Conservation (phyloP, 2,329 filamentous ascomycete genomes). For the Aspergillus pseudotamarii region DNA sequence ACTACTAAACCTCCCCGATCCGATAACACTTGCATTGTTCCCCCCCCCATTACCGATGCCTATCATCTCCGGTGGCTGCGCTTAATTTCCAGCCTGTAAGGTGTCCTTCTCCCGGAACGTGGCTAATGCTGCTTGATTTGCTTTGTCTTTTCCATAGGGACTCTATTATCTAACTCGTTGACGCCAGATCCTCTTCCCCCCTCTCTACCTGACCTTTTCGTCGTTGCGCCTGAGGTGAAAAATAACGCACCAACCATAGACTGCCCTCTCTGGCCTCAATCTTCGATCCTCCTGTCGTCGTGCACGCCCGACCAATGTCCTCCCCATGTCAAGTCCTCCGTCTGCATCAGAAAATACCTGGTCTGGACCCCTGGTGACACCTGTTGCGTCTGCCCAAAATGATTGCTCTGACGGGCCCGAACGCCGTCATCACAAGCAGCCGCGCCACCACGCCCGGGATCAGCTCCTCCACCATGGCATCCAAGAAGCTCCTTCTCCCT, state of each 20-base stretch:
- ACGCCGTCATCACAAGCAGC: conserved; percentile 32
- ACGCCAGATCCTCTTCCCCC: conserved; percentile 26
- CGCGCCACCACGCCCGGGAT: conserved; percentile 38
- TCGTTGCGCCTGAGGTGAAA: conserved; percentile 16
- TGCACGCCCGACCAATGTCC: conserved; percentile 51
- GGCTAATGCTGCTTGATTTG: conserved; percentile 23
- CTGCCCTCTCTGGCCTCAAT: conserved; percentile 17
- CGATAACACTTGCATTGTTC: conserved; percentile 9
- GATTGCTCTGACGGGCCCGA: conserved; percentile 37
- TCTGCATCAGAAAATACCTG: conserved; percentile 45
- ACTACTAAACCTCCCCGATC: not conserved
- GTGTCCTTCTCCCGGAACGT: conserved; percentile 32
- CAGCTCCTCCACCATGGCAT: conserved; percentile 34
- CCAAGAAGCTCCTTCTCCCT: conserved; percentile 33
- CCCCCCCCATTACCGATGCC: conserved; percentile 15
- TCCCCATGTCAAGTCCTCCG: conserved; percentile 54
- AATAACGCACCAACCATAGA: conserved; percentile 20
- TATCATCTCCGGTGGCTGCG: conserved; percentile 15
- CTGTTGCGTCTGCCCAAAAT: conserved; percentile 43
- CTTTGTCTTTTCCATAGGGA: conserved; percentile 15
- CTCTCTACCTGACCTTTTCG: conserved; percentile 11
- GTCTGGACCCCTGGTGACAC: conserved; percentile 49
- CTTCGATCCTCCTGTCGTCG: conserved; percentile 23
- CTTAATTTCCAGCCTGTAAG: conserved; percentile 33
- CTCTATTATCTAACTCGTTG: conserved; percentile 22